Percentiles rank a stretch among this genome's conserved stretches.
Evolutionary conservation across 352 stramenopile species (phyloP).

Genomic region (Thraustochytrium striatum): DNA sequence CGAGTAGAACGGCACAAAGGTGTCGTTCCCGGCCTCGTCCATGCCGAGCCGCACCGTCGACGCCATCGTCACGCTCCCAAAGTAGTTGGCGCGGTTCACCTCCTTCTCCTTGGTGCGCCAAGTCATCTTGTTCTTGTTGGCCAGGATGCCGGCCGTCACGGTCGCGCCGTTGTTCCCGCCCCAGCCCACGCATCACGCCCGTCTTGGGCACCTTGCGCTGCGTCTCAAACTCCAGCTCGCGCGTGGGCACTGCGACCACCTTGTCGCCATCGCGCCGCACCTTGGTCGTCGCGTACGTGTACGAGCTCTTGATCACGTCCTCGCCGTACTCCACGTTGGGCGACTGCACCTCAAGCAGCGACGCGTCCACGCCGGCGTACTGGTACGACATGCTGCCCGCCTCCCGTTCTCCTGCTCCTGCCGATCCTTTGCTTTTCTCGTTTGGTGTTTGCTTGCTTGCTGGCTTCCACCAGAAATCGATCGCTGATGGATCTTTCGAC

Average conservation of each 20-base stretch:
- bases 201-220: conserved; percentile 84
- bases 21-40: conserved; percentile 78
- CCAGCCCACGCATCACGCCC: conserved; percentile 93
- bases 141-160: conserved; percentile 82
- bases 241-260: conserved; percentile 74
- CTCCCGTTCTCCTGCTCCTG: neutral
- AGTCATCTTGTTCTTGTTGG: conserved; percentile 92
- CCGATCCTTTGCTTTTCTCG: too few species aligned
- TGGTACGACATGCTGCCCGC: conserved; percentile 22
- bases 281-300: conserved; percentile 80
- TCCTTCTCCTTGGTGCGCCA: conserved; percentile 95
- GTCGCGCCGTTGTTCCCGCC: conserved; percentile 98
- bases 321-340: conserved; percentile 88
- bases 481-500: too few species aligned
- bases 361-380: neutral
- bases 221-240: conserved; percentile 94
- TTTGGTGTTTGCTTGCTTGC: too few species aligned
- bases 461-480: too few species aligned
- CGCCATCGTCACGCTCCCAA: conserved; percentile 91
- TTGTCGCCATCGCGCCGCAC: conserved; percentile 67
- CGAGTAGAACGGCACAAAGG: conserved; percentile 95
- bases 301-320: conserved; percentile 90
- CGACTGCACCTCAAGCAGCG: conserved; percentile 35
- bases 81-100: conserved; percentile 91
- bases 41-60: conserved; percentile 94